phyloP scores from a whole-genome alignment of 805 yeast genomes.

The Brettanomyces bruxellensis region DNA sequence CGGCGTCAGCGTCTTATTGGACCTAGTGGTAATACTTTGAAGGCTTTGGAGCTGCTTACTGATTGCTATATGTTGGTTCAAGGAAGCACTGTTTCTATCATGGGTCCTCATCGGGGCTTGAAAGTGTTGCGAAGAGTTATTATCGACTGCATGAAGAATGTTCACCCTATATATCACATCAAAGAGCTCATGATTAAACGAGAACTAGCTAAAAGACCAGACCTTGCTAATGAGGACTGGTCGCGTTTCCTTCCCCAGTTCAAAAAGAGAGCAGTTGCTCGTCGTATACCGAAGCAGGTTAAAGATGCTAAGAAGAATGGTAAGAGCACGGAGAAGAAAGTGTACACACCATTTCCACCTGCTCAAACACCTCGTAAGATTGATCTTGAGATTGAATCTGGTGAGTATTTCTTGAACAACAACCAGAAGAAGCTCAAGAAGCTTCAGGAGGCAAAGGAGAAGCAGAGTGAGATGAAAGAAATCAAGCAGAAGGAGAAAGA shows the following conservation, averaged over 20 bases:
- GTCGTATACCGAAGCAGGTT: conserved; percentile 74
- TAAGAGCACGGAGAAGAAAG: conserved; percentile 47
- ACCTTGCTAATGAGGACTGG: conserved; percentile 94
- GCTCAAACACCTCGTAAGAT: conserved; percentile 93
- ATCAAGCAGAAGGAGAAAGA: conserved; percentile 61
- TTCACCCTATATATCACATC: conserved; percentile 96
- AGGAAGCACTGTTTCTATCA: conserved; percentile 92
- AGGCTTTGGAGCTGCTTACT: conserved; percentile 91
- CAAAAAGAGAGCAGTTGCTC: conserved; percentile 91
- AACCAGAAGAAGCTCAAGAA: conserved; percentile 67
- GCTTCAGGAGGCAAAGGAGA: conserved; percentile 66
- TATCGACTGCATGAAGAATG: conserved; percentile 94
- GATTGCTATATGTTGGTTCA: conserved; percentile 93
- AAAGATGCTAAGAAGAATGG: conserved; percentile 37
- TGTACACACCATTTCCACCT: conserved; percentile 98
- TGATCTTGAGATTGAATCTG: conserved; percentile 94
- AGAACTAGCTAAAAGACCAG: conserved; percentile 91
- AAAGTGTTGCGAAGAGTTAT: conserved; percentile 90
- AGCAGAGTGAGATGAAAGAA: conserved; percentile 63
- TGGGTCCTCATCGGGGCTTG: conserved; percentile 93
- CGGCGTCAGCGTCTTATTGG: conserved; percentile 95
- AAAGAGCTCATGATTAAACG: conserved; percentile 96
- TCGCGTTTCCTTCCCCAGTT: conserved; percentile 91
- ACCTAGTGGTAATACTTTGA: conserved; percentile 92
- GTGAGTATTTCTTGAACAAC: conserved; percentile 93